phyloP scores from a whole-genome alignment of 768 basidiomycete genomes.

The Exsudoporus frostii region DNA sequence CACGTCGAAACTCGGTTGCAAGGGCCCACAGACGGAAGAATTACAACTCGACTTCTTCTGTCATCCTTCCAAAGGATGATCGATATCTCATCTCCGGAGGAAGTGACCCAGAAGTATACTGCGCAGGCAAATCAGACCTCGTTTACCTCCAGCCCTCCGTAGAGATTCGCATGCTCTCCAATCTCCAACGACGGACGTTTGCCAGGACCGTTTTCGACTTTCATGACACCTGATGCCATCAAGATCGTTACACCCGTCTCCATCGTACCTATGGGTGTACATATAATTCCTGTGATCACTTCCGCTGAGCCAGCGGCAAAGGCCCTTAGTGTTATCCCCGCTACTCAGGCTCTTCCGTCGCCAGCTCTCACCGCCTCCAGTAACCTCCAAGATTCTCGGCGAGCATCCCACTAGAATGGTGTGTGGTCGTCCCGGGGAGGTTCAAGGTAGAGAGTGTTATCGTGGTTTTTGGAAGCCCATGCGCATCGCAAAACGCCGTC shows the following conservation, averaged over 20 bases:
- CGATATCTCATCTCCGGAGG: conserved; percentile 4
- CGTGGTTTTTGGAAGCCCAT: conserved; percentile 87
- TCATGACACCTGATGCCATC: conserved; percentile 26
- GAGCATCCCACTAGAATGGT: conserved; percentile 44
- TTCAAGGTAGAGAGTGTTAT: conserved; percentile 95
- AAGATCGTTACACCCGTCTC: conserved; percentile 24
- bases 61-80: conserved; percentile 26
- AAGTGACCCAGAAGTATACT: conserved; percentile 9
- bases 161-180: conserved; percentile 22
- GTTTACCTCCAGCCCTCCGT: conserved; percentile 13
- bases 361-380: conserved; percentile 26
- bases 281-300: conserved; percentile 20
- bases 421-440: conserved; percentile 28
- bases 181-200: conserved; percentile 13
- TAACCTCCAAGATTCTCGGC: conserved; percentile 23
- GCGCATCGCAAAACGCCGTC: conserved; percentile 90
- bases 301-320: conserved; percentile 23
- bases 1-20: conserved; percentile 23
- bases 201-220: conserved; percentile 22
- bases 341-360: conserved; percentile 30
- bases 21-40: conserved; percentile 30
- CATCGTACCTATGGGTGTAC: conserved; percentile 13
- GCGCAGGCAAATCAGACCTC: conserved; percentile 15
- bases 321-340: conserved; percentile 22
- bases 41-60: conserved; percentile 34